A percentile compares a stretch with the other conserved stretches of the same genome.
phyloP scores from a whole-genome alignment of 2,329 filamentous ascomycete genomes.

The Epichloe baconii region DNA sequence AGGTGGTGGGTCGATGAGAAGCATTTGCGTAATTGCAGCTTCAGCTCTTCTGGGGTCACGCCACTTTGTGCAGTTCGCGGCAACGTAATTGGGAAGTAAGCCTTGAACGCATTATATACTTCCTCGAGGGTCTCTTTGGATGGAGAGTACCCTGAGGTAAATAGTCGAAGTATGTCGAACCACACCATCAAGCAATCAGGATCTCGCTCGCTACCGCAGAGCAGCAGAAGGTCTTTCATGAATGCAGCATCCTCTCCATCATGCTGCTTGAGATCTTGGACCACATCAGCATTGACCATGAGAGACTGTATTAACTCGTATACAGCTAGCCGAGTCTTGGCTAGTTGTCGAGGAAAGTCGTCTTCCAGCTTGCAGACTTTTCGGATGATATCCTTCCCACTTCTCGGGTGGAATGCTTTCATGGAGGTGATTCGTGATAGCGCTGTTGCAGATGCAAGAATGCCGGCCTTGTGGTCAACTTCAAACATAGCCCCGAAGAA shows the following conservation, averaged over 20 bases:
- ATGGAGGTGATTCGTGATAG: conserved; percentile 35
- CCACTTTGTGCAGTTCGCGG: conserved; percentile 35
- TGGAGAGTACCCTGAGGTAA: conserved; percentile 32
- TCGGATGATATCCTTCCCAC: conserved; percentile 34
- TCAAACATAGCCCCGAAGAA: conserved; percentile 48
- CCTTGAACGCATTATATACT: conserved; percentile 42
- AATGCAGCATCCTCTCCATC: conserved; percentile 31
- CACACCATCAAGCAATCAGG: conserved; percentile 43
- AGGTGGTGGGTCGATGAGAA: conserved; percentile 38
- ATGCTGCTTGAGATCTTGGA: conserved; percentile 29
- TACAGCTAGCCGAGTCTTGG: conserved; percentile 37
- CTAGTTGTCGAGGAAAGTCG: conserved; percentile 41
- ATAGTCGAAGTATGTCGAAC: conserved; percentile 36
- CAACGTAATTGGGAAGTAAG: conserved; percentile 48
- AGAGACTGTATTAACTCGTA: conserved; percentile 36
- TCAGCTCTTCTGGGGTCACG: conserved; percentile 44
- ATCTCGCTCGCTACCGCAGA: conserved; percentile 43
- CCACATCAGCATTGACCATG: conserved; percentile 28
- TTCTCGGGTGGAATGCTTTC: conserved; percentile 36
- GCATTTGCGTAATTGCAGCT: conserved; percentile 37
- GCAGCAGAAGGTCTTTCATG: conserved; percentile 33
- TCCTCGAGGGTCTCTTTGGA: conserved; percentile 33
- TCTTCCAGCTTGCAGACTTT: conserved; percentile 38
- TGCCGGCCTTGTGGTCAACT: conserved; percentile 45
- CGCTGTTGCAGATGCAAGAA: conserved; percentile 39